Evolutionary conservation across 306 rosid species (phyloP).

Genomic region (Trifolium repens): DNA sequence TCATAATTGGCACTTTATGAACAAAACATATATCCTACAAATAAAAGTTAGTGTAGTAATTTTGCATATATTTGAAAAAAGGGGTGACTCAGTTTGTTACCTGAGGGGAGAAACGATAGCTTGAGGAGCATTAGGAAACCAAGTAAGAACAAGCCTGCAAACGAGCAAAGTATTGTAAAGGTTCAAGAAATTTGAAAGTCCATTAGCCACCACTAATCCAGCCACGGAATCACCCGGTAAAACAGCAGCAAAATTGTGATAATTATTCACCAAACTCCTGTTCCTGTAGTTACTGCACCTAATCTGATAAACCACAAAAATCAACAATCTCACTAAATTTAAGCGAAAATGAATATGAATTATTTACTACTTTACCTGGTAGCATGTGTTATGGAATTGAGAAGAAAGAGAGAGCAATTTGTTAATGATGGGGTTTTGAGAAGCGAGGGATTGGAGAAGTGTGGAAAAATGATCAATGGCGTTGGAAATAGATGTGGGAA

Average conservation of each 20-base stretch:
- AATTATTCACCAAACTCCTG: constrained; percentile 42
- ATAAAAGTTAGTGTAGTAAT: neutral
- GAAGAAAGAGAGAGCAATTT: constrained; percentile 54
- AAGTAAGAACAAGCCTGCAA: constrained; percentile 91
- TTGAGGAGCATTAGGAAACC: constrained; percentile 94
- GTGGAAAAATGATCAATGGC: constrained; percentile 47
- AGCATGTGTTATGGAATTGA: constrained; percentile 55
- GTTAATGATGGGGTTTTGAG: constrained; percentile 62
- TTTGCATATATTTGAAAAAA: neutral
- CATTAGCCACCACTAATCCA: constrained; percentile 82
- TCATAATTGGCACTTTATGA: neutral
- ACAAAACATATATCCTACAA: neutral
- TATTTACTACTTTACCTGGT: constrained; percentile 50
- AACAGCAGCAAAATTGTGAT: constrained; percentile 85
- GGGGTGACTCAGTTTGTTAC: constrained; percentile 33
- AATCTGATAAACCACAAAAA: constrained; percentile 63
- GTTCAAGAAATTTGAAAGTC: constrained; percentile 79
- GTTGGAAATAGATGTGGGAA: constrained; percentile 48
- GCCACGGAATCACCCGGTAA: constrained; percentile 93
- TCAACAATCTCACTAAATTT: neutral
- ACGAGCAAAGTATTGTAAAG: constrained; percentile 82
- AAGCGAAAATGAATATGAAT: neutral
- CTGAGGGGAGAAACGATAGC: constrained; percentile 90
- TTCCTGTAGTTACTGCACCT: constrained; percentile 49
- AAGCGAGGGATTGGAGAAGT: constrained; percentile 53